These are phyloP conservation scores for Sarocladium brachiariae DNA, from an alignment of 2,329 filamentous ascomycete species.

Conservation along the genomic window DNA sequence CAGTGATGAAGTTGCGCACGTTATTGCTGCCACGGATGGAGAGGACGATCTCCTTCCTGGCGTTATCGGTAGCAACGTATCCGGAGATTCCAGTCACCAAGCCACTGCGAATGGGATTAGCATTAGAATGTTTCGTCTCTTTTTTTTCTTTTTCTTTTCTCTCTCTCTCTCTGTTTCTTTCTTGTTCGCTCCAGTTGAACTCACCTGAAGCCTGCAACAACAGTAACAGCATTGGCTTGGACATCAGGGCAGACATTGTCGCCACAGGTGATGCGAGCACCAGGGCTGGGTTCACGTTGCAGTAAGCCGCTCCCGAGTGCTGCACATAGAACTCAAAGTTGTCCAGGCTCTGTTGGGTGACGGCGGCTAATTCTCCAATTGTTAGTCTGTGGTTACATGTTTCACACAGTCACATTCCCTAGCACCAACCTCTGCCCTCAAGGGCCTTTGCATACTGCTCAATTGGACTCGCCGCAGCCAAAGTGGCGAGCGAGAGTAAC, in stretches of 20 bases:
- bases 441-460: slow-evolving; percentile 21
- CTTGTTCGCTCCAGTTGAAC: no score
- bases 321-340: slow-evolving; percentile 43
- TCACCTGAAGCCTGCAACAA: slow-evolving; percentile 26
- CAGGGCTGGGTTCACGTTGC: slow-evolving; percentile 38
- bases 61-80: slow-evolving; percentile 43
- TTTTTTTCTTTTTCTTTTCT: no score
- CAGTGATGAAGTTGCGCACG: slow-evolving; percentile 55
- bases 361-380: not conserved
- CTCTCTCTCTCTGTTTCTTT: no score
- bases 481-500: slow-evolving; percentile 18
- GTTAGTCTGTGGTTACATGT: not conserved
- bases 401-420: no score
- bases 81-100: slow-evolving; percentile 38
- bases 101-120: slow-evolving; percentile 24
- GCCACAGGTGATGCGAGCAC: slow-evolving; percentile 36
- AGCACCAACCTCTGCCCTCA: no score
- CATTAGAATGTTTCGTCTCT: slow-evolving; percentile 21
- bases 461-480: slow-evolving; percentile 21
- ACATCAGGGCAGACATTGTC: slow-evolving; percentile 37
- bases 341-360: slow-evolving; percentile 26
- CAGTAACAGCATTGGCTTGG: slow-evolving; percentile 33
- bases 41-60: slow-evolving; percentile 48
- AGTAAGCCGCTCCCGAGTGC: slow-evolving; percentile 46
- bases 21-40: slow-evolving; percentile 53